A percentile compares a stretch with the other conserved stretches of the same genome.
Conservation (phyloP, 805 yeast genomes). For the Metschnikowia santaceciliae region DNA sequence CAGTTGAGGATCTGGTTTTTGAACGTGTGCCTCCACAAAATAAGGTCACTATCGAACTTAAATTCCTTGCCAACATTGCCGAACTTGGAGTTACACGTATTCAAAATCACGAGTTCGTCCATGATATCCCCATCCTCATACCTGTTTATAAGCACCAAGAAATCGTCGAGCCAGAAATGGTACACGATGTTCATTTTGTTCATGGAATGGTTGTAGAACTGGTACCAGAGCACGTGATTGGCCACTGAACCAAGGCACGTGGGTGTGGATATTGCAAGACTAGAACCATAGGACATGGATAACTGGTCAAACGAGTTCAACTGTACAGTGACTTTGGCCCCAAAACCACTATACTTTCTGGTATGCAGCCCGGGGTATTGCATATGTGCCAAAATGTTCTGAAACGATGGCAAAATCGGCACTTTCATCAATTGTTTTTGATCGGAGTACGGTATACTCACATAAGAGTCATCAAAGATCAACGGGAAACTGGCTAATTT, state of each 20-base stretch:
- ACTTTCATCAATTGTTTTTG: constrained; percentile 21
- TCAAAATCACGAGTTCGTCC: constrained; percentile 36
- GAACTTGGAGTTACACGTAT: constrained; percentile 27
- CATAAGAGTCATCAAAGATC: constrained; percentile 25
- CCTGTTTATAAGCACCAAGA: constrained; percentile 32
- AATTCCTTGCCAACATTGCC: constrained; percentile 30
- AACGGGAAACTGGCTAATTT: constrained; percentile 12
- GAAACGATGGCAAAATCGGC: constrained; percentile 31
- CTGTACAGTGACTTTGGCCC: constrained; percentile 20
- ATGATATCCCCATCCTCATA: constrained; percentile 18
- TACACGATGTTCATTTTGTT: constrained; percentile 32
- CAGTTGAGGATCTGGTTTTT: constrained; percentile 20
- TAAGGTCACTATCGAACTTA: constrained; percentile 35
- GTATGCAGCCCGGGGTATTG: constrained; percentile 21
- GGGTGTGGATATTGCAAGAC: constrained; percentile 17
- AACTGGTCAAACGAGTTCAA: constrained; percentile 12
- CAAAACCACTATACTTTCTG: background rate
- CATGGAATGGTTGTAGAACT: constrained; percentile 29
- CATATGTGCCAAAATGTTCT: constrained; percentile 21
- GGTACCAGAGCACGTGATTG: constrained; percentile 39
- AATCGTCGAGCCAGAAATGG: constrained; percentile 36
- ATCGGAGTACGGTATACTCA: constrained; percentile 17
- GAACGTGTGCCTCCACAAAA: constrained; percentile 38
- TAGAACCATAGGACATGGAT: constrained; percentile 12
- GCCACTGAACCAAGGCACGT: constrained; percentile 11